Evolutionary conservation across 2,329 filamentous ascomycete genomes (phyloP), one percentile per base, ranked within the genome.

Genomic region (Tolypocladium album): DNA sequence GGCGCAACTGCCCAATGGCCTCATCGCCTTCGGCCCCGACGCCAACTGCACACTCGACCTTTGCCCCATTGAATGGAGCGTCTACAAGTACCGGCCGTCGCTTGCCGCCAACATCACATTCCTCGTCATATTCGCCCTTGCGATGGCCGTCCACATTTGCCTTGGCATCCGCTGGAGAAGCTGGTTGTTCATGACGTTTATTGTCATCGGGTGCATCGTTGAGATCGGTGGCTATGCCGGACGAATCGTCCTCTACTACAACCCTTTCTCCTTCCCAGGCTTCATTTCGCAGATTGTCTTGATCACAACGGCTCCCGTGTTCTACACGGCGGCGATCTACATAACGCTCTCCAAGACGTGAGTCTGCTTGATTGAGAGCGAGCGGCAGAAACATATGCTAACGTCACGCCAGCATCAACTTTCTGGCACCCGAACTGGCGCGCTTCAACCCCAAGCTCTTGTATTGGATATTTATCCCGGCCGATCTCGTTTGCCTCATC

Each of bases 141-240:
- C 77, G 1, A 74, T 82, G 56, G 73, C 67, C 39, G 39, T 74
- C 11, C 78, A 80, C 59, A 47, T 68, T 20, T 62, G 64, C n/a
- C 68, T 76, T 20, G 78, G 78, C 50, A 24, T 76, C 27, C 64
- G 71, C 17, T 76, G 71, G 71, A 72, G 68, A 40, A 70, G 69
- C 17, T 76, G 75, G 72, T 74, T 71, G 57, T 82, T 79, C 64
- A 75, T 76, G 70, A 53, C 62, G 7, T 76, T 74, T 60, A 82
- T 87, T 75, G 64, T 82, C 3, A 65, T 76, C 7, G 86, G 86
- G 36, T 82, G 79, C 64, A 61, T 80, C 12, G 72, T 79, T 56
- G 85, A 86, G 67, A 78, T 87, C 22, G 66, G 85, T 38, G 86
- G 86, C 36, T 88, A 89, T 61, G 72, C 73, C 1, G 86, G 83